phyloP scores from a whole-genome alignment of 2,329 filamentous ascomycete species.

The Fusarium sp. region DNA sequence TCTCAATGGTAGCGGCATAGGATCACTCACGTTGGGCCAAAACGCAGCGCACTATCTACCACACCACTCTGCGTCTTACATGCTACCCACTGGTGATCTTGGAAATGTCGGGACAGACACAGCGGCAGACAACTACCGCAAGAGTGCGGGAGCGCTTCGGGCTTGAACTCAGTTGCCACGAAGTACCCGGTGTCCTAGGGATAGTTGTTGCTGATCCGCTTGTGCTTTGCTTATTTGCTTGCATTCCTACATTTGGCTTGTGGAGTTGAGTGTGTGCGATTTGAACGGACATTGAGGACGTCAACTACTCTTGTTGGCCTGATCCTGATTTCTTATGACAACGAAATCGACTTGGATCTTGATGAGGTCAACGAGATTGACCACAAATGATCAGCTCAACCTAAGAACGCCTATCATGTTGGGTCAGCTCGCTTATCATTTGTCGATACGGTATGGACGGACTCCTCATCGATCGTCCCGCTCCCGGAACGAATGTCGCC shows the following conservation, averaged over 20 bases:
- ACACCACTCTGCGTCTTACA: slow-evolving; percentile 38
- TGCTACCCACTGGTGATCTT: slow-evolving; percentile 35
- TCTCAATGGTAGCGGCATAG: slow-evolving; percentile 16
- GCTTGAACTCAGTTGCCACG: slow-evolving; percentile 11
- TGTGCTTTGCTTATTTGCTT: slow-evolving; percentile 11
- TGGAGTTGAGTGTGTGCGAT: slow-evolving; percentile 19
- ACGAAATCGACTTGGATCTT: not conserved
- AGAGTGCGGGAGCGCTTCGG: slow-evolving; percentile 36
- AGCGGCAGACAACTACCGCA: slow-evolving; percentile 34
- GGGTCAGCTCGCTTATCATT: slow-evolving; percentile 15
- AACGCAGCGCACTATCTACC: slow-evolving; percentile 24
- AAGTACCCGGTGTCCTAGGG: not conserved
- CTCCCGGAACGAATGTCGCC: slow-evolving; percentile 15
- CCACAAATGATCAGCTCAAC: slow-evolving; percentile 5
- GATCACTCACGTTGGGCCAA: slow-evolving; percentile 32
- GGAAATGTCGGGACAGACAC: slow-evolving; percentile 23
- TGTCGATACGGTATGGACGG: slow-evolving; percentile 17
- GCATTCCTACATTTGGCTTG: slow-evolving; percentile 7
- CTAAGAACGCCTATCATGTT: slow-evolving; percentile 1
- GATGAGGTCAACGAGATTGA: slow-evolving; percentile 10
- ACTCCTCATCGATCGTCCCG: slow-evolving; percentile 24
- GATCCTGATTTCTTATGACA: not conserved
- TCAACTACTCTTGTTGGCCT: not conserved
- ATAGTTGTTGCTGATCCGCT: slow-evolving; percentile 1
- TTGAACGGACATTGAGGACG: slow-evolving; percentile 7